Conservation (phyloP, 108 stramenopile species). For the Stephanodiscus minutulus region DNA sequence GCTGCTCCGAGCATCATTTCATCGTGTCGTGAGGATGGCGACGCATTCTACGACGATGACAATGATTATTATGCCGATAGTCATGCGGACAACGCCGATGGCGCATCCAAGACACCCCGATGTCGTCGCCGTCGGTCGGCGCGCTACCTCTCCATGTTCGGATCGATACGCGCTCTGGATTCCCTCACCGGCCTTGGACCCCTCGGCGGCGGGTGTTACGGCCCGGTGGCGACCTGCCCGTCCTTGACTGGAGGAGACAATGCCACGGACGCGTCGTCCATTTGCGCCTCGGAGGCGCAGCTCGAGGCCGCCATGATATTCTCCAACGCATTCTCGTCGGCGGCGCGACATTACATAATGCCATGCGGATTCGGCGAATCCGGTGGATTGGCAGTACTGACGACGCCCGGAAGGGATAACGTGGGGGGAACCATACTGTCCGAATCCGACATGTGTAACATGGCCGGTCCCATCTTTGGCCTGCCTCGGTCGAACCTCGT, state of each 20-base stretch:
- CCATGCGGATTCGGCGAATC: slow-evolving; percentile 84
- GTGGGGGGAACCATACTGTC: slow-evolving; percentile 4
- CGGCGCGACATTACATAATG: slow-evolving; percentile 60
- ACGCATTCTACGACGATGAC: slow-evolving; percentile 32
- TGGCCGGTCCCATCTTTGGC: slow-evolving; percentile 58
- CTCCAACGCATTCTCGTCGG: slow-evolving; percentile 40
- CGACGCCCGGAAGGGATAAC: slow-evolving; percentile 68
- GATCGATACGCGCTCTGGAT: slow-evolving; percentile 69
- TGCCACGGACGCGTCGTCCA: background rate
- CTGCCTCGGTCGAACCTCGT: slow-evolving; percentile 59
- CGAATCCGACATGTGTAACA: slow-evolving; percentile 13
- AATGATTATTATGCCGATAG: slow-evolving; percentile 4
- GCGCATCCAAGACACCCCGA: background rate
- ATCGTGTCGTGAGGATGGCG: slow-evolving; percentile 59
- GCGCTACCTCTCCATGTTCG: slow-evolving; percentile 42
- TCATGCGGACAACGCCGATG: slow-evolving; percentile 8
- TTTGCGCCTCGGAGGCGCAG: slow-evolving; percentile 3
- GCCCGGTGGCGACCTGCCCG: slow-evolving; percentile 56
- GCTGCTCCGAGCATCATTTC: slow-evolving; percentile 52
- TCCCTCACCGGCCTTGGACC: slow-evolving; percentile 77
- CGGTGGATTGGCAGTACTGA: slow-evolving; percentile 74
- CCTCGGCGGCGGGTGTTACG: slow-evolving; percentile 73
- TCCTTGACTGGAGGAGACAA: slow-evolving; percentile 25
- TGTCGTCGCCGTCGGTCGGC: slow-evolving; percentile 1
- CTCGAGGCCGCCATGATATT: slow-evolving; percentile 13